Base-by-base conservation (phyloP, 1,284 basidiomycete species). In the Trametes versicolor region DNA sequence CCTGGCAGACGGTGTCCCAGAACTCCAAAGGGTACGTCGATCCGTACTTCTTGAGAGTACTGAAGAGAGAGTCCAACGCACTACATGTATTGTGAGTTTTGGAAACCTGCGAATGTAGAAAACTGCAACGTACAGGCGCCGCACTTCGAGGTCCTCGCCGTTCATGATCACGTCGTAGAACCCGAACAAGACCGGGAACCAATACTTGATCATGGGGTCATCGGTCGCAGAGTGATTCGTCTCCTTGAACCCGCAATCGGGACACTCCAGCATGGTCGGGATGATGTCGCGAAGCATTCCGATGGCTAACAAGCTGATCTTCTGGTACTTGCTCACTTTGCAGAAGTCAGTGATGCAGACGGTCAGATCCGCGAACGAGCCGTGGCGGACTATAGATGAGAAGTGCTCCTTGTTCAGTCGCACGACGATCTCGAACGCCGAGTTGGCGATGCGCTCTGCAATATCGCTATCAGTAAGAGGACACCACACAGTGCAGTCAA, bases 161-260 rank as follows among this genome's bases (percentile, higher is more conserved):
- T 98, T 99, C 98, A 99, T 99, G 77, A 99, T 97, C 66, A 99
- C 97, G 78, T 99, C 98, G 80, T 98, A 99, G 82, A 99, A 99
- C 25, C 94, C 92, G 76, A 99, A 98, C 21, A 99, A 83, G 4
- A 97, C 90, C 0, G 98, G 98, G 82, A 95, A 97, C 98, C 98
- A 99, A 80, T 92, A 99, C 74, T 90, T 92, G 79, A 97, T 91
- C 92, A 96, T 96, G 10, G 88, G 87, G 72, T 96, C 95, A 70
- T 95, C 92, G 62, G 81, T 80, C 17, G 68, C 15, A 1, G 51
- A 36, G n/a, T 60, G 65, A 4, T 81, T 77, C 43, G 79, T 78
- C 41, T 78, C 78, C 45, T 79, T 74, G 57, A 97, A 80, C 5
- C 89, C 85, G 73, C 94, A 97, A 65, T 97, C 95, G 0, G 95